Conservation (phyloP, 164 flowering plant genomes). For the Chimonanthus praecox region DNA sequence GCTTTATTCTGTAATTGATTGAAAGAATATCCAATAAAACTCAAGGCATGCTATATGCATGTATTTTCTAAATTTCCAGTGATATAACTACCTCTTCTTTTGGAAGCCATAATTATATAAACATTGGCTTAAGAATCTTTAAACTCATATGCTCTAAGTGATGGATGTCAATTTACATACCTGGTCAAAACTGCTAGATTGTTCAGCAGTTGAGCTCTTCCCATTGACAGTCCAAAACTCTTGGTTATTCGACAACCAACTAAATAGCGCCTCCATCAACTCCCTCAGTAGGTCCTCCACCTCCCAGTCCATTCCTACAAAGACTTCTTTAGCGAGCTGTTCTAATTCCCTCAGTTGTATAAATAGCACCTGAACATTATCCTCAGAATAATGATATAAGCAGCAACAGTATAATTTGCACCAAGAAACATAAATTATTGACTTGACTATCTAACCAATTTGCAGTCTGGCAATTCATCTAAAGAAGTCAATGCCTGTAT, state of each 20-base stretch:
- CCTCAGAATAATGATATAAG: constrained; percentile 6
- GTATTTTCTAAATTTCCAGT: neutral
- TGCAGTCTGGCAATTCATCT: neutral
- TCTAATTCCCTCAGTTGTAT: constrained; percentile 43
- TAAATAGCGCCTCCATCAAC: constrained; percentile 36
- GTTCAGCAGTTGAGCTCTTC: constrained; percentile 16
- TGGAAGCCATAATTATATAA: neutral
- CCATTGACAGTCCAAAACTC: constrained; percentile 25
- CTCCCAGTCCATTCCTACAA: constrained; percentile 36
- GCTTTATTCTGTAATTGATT: neutral
- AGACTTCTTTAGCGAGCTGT: constrained; percentile 33
- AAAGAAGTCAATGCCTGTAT: neutral
- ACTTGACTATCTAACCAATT: neutral
- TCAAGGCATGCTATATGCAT: neutral
- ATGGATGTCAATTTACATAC: constrained; percentile 14
- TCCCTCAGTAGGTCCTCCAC: constrained; percentile 35
- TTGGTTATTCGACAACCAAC: constrained; percentile 36
- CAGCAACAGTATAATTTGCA: constrained; percentile 1
- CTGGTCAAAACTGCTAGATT: constrained; percentile 33
- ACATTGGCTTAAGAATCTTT: neutral
- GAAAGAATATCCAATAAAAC: neutral
- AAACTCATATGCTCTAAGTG: neutral
- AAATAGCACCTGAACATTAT: constrained; percentile 45
- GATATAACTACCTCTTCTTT: neutral
- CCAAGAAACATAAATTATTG: neutral